A percentile compares a stretch with the other conserved stretches of the same genome.
Evolutionary conservation across 257 asterid genomes (phyloP).

Genomic region (Nemophila menziesii): DNA sequence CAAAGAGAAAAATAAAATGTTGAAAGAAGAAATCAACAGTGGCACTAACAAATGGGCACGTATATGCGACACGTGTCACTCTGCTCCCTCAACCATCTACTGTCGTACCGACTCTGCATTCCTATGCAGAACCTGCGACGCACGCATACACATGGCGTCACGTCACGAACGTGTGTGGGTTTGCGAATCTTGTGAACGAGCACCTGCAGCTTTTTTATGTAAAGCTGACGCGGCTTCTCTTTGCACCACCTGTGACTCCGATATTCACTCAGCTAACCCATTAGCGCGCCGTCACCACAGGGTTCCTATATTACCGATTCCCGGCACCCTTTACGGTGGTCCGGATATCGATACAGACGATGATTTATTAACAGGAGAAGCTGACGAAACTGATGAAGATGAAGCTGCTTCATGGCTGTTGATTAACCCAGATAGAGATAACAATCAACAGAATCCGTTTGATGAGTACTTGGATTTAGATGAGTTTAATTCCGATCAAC

Average conservation of each 20-base stretch:
- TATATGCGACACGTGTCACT: slow-evolving; percentile 44
- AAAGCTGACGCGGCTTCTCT: slow-evolving; percentile 80
- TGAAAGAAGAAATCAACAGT: slow-evolving; percentile 18
- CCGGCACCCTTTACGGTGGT: slow-evolving; percentile 19
- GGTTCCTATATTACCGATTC: slow-evolving; percentile 38
- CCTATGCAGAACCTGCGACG: slow-evolving; percentile 46
- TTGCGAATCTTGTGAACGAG: slow-evolving; percentile 50
- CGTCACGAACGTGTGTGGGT: slow-evolving; percentile 46
- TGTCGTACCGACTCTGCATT: slow-evolving; percentile 49
- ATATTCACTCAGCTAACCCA: slow-evolving; percentile 77
- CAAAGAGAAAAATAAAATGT: slow-evolving; percentile 8
- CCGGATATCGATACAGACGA: slow-evolving; percentile 16
- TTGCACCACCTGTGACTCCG: slow-evolving; percentile 58
- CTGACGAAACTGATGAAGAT: slow-evolving; percentile 39
- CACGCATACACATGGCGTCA: slow-evolving; percentile 33
- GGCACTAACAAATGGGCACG: slow-evolving; percentile 26
- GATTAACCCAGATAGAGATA: slow-evolving; percentile 34
- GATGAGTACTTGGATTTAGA: slow-evolving; percentile 55
- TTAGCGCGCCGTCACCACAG: slow-evolving; percentile 86
- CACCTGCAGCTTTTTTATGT: slow-evolving; percentile 62
- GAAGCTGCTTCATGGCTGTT: slow-evolving; percentile 73
- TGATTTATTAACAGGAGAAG: slow-evolving; percentile 26
- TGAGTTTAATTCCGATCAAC: slow-evolving; percentile 28
- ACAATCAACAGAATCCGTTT: slow-evolving; percentile 13
- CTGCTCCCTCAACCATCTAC: slow-evolving; percentile 37